Base-by-base conservation (phyloP, 768 basidiomycete species). In the Rhodotorula diobovata region DNA sequence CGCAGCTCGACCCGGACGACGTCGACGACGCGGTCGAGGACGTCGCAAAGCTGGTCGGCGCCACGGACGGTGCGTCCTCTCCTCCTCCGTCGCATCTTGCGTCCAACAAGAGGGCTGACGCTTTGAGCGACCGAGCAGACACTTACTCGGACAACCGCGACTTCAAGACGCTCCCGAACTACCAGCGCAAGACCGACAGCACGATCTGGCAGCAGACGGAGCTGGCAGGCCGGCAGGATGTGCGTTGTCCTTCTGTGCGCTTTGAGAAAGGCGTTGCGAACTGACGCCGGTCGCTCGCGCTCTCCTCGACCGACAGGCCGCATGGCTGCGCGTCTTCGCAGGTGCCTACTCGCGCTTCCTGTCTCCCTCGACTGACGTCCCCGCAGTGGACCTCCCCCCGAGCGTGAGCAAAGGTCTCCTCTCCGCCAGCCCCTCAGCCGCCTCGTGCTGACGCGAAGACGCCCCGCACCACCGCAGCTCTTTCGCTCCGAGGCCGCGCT, bases 1-100 rank as follows among this genome's bases (percentile, higher is more conserved):
- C 93, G 78, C 81, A 83, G 28, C 83, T 90, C 63, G 85, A 74
- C 28, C 54, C 83, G 89, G 91, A 71, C 89, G 57, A 90, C 72
- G 87, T 89, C 85, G 37, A 37, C 9, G 25, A 45, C 23, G 90
- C 92, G 77, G 83, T 92, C 43, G 88, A 90, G 68, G 90, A 91
- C 73, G 81, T 93, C 65, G 90, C 89, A 77, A 90, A 91, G 78
- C 86, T 90, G 77, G 89, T 90, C 77, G 88, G 90, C 76, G 85
- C 89, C 63, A 81, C 39, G 88, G 89, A 74, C 68, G 86, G 59
- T 61, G 64, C 37, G 60, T 30, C 34, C 1, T 21, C 32, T 57
- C 10, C 28, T 45, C 32, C n/a, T 28, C 20, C 25, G 23, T 62
- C 45, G 30, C 21, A 34, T 18, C n/a, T n/a, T n/a, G n/a, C n/a